Conservation (phyloP, 345 rosid species). For the Citrus inodora region DNA sequence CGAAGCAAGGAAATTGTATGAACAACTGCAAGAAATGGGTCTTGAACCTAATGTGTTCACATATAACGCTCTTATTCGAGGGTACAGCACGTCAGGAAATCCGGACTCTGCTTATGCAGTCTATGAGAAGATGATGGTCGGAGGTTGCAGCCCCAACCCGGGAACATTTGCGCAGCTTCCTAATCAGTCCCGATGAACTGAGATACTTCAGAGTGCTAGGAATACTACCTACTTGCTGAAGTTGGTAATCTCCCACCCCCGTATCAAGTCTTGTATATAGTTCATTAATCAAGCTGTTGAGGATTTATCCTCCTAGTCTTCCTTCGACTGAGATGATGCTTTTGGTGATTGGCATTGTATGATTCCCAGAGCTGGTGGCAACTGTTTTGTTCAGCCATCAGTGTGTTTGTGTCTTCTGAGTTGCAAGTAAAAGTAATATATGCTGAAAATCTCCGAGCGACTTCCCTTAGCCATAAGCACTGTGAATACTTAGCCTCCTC, state of each 20-base stretch:
- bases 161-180: conserved; percentile 93
- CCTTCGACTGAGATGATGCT: neutral
- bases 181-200: conserved; percentile 29
- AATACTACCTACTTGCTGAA: neutral
- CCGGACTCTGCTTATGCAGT: conserved; percentile 65
- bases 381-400: neutral
- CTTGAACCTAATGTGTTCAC: conserved; percentile 82
- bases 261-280: neutral
- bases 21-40: conserved; percentile 57
- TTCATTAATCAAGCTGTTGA: neutral
- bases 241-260: neutral
- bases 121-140: conserved; percentile 74
- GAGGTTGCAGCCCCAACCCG: conserved; percentile 76
- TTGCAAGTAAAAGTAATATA: conserved; percentile 3
- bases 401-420: neutral
- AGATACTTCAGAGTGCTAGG: neutral
- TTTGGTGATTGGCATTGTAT: neutral
- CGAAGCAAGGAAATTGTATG: conserved; percentile 57
- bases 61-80: conserved; percentile 80
- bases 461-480: neutral
- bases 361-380: neutral
- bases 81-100: conserved; percentile 65
- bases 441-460: neutral
- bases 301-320: neutral
- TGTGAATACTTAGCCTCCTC: conserved; percentile 11